These are phyloP conservation scores for Tetradesmus lagerheimii DNA, from an alignment of 139 green algal genomes.

Conservation along the genomic window DNA sequence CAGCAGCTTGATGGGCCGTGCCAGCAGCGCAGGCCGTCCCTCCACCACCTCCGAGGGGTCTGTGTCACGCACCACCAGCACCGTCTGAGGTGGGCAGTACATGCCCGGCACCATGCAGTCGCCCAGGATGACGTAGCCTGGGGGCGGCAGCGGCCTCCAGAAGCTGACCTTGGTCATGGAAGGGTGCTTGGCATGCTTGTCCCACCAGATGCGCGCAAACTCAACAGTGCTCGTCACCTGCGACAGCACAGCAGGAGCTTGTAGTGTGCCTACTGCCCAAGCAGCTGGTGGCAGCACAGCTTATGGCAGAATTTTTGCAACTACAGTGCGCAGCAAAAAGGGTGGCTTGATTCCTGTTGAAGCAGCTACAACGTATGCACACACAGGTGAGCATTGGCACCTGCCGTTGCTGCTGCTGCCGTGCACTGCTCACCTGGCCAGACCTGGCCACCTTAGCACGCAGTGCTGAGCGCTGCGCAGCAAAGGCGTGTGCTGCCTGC, in stretches of 20 bases:
- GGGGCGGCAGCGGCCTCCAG: constrained; percentile 73
- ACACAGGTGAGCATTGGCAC: neutral
- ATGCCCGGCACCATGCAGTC: constrained; percentile 72
- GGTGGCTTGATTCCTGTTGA: too few species aligned
- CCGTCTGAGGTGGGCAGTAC: constrained; percentile 69
- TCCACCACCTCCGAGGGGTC: constrained; percentile 49
- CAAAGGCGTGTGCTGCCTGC: neutral
- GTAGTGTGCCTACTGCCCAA: neutral
- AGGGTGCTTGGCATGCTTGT: constrained; percentile 64
- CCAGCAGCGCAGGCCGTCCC: constrained; percentile 52
- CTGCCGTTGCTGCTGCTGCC: neutral
- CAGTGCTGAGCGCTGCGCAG: constrained; percentile 28
- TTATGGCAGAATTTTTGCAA: too few species aligned
- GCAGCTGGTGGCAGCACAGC: neutral
- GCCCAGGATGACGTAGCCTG: constrained; percentile 80
- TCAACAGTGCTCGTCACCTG: constrained; percentile 64
- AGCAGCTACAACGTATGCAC: too few species aligned
- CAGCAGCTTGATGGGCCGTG: constrained; percentile 55
- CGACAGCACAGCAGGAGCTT: neutral
- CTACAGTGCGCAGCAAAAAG: too few species aligned
- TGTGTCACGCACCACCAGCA: constrained; percentile 68
- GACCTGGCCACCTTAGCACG: constrained; percentile 20
- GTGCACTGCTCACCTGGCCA: constrained; percentile 3
- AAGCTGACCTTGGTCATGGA: constrained; percentile 54
- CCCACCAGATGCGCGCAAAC: constrained; percentile 83